Evolutionary conservation across 768 basidiomycete species (phyloP).

Genomic region (Suillus clintonianus): DNA sequence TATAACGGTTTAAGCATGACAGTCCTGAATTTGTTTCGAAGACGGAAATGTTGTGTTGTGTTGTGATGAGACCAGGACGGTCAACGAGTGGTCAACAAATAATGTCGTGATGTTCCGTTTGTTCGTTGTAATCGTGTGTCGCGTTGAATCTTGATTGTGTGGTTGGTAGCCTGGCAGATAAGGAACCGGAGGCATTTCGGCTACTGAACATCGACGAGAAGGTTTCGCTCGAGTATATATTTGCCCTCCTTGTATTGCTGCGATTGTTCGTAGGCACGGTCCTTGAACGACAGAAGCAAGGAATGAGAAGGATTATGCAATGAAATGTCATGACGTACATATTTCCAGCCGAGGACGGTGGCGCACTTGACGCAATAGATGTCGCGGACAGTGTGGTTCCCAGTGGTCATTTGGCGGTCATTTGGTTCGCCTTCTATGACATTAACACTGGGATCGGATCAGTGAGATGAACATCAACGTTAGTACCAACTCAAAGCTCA

Average conservation of each 20-base stretch:
- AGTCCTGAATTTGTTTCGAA: slow-evolving; percentile 14
- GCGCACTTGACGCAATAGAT: slow-evolving; percentile 93
- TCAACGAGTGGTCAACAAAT: slow-evolving; percentile 10
- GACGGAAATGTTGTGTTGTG: slow-evolving; percentile 13
- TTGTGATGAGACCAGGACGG: slow-evolving; percentile 16
- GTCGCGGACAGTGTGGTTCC: slow-evolving; percentile 94
- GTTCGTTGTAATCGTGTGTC: slow-evolving; percentile 10
- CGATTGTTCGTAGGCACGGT: slow-evolving; percentile 82
- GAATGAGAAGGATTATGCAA: slow-evolving; percentile 5
- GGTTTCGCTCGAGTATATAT: slow-evolving; percentile 93
- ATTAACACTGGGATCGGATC: slow-evolving; percentile 68
- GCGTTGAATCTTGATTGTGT: slow-evolving; percentile 7
- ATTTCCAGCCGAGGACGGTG: slow-evolving; percentile 94
- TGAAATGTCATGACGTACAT: slow-evolving; percentile 57
- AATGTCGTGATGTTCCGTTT: slow-evolving; percentile 13
- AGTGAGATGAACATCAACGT: slow-evolving; percentile 15
- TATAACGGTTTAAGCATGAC: slow-evolving; percentile 20
- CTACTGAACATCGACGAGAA: slow-evolving; percentile 85
- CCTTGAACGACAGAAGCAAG: slow-evolving; percentile 48
- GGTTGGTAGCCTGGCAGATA: slow-evolving; percentile 13
- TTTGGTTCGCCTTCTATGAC: slow-evolving; percentile 85
- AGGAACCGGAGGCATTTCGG: slow-evolving; percentile 7
- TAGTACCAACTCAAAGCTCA: slow-evolving; percentile 45
- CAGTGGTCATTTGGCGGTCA: slow-evolving; percentile 96
- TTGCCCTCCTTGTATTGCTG: slow-evolving; percentile 99